Evolutionary conservation across 2,329 filamentous ascomycete genomes (phyloP).

Genomic region (Fusarium brevicatenulatum): DNA sequence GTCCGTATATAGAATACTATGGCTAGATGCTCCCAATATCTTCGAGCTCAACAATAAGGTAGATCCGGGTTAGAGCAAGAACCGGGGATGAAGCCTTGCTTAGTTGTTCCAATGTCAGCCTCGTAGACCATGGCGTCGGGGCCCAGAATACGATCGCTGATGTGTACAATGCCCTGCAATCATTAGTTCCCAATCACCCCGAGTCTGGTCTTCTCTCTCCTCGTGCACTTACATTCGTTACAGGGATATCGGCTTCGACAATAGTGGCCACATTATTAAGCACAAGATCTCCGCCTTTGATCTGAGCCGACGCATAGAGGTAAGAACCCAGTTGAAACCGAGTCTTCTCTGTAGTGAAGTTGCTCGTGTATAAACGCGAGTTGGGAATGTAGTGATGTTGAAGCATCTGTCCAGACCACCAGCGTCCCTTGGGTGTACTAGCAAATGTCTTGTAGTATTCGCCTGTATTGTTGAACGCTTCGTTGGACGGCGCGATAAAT

Average conservation of each 20-base stretch:
- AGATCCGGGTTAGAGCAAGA: background rate
- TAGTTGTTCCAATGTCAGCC: background rate
- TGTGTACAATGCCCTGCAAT: background rate
- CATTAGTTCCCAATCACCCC: rapidly evolving
- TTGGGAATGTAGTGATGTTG: background rate
- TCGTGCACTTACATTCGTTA: background rate
- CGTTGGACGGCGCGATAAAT: background rate
- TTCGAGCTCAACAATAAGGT: background rate
- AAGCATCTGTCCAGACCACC: background rate
- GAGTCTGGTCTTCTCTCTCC: rapidly evolving
- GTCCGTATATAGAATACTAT: too few species aligned
- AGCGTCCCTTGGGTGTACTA: background rate
- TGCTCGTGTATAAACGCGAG: background rate
- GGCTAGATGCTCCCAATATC: rapidly evolving
- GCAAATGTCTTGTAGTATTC: background rate
- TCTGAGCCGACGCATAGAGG: background rate
- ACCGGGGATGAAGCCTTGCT: background rate
- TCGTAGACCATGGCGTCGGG: background rate
- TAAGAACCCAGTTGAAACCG: background rate
- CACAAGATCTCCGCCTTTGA: background rate
- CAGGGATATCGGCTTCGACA: background rate
- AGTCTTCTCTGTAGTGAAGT: background rate
- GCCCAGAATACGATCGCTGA: background rate
- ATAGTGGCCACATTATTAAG: background rate
- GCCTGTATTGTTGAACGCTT: background rate